Conservation (phyloP, 179 eudicot species). For the Nepenthes alata region DNA sequence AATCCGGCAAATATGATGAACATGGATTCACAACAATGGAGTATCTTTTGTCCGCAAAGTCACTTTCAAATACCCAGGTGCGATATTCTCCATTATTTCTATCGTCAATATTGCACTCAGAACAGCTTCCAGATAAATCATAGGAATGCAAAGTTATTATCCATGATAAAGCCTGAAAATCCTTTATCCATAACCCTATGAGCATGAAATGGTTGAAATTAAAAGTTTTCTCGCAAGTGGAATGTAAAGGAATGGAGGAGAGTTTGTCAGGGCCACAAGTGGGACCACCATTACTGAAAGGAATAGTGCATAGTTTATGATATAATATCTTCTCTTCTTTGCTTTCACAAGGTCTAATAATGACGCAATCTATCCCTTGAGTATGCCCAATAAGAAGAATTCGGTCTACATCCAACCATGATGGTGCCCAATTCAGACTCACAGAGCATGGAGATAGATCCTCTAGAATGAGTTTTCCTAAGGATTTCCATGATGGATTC, state of each 20-base stretch:
- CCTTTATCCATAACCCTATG: slow-evolving; percentile 52
- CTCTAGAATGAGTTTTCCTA: slow-evolving; percentile 33
- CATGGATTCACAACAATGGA: slow-evolving; percentile 33
- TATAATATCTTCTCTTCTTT: slow-evolving; percentile 31
- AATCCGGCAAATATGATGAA: slow-evolving; percentile 52
- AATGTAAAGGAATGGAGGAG: slow-evolving; percentile 48
- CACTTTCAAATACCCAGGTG: slow-evolving; percentile 28
- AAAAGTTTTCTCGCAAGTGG: slow-evolving; percentile 26
- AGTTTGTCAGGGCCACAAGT: slow-evolving; percentile 36
- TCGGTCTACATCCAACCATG: slow-evolving; percentile 30
- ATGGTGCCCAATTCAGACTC: slow-evolving; percentile 70
- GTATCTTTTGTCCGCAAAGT: slow-evolving; percentile 49
- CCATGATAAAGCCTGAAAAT: slow-evolving; percentile 62
- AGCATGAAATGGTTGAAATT: slow-evolving; percentile 36
- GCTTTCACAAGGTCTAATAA: slow-evolving; percentile 26
- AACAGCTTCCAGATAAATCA: slow-evolving; percentile 25
- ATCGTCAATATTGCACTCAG: slow-evolving; percentile 14
- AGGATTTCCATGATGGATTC: slow-evolving; percentile 50
- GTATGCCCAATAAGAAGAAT: slow-evolving; percentile 67
- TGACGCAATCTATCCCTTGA: slow-evolving; percentile 56
- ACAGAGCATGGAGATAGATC: slow-evolving; percentile 28
- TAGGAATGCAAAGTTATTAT: slow-evolving; percentile 43
- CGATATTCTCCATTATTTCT: slow-evolving; percentile 7
- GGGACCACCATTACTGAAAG: slow-evolving; percentile 26
- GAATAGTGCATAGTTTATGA: slow-evolving; percentile 68